A percentile compares a stretch with the other conserved stretches of the same genome.
phyloP scores from a whole-genome alignment of 768 basidiomycete species.

The Tricholoma hemisulphureum region DNA sequence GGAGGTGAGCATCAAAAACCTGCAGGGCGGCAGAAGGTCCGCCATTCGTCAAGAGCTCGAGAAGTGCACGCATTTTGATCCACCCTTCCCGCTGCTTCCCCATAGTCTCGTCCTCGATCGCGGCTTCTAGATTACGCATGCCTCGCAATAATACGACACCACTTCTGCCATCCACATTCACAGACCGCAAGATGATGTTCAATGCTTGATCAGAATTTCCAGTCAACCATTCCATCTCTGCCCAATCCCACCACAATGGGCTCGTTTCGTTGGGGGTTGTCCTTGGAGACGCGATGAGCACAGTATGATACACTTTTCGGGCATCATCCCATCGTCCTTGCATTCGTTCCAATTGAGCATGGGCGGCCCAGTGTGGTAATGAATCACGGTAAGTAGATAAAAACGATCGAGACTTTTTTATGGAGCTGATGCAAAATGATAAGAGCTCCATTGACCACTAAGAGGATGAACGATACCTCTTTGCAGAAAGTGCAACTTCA shows the following conservation, averaged over 20 bases:
- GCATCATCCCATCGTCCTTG: slow-evolving; percentile 67
- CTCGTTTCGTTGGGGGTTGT: slow-evolving; percentile 36
- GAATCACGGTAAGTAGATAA: slow-evolving; percentile 59
- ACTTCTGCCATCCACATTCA: slow-evolving; percentile 48
- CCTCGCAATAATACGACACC: slow-evolving; percentile 60
- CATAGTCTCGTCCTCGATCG: slow-evolving; percentile 22
- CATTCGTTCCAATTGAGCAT: slow-evolving; percentile 69
- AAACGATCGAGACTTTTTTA: slow-evolving; percentile 65
- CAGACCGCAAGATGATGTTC: slow-evolving; percentile 53
- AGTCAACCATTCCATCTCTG: slow-evolving; percentile 77
- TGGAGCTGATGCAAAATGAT: slow-evolving; percentile 44
- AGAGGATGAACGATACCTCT: slow-evolving; percentile 39
- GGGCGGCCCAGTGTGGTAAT: slow-evolving; percentile 66
- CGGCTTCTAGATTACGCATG: slow-evolving; percentile 61
- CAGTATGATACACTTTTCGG: slow-evolving; percentile 73
- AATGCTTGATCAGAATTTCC: slow-evolving; percentile 49
- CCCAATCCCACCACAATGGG: slow-evolving; percentile 80
- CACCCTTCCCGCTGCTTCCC: slow-evolving; percentile 66
- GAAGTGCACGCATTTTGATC: slow-evolving; percentile 61
- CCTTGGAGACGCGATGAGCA: slow-evolving; percentile 48
- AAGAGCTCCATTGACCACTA: slow-evolving; percentile 5
- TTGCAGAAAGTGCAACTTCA: slow-evolving; percentile 57
- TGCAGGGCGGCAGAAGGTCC: slow-evolving; percentile 38
- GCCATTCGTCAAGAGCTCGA: slow-evolving; percentile 57
- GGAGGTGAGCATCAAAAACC: slow-evolving; percentile 40